These are phyloP conservation scores for Gaeumannomyces sp. DNA, from an alignment of 2,329 filamentous ascomycete genomes.

Conservation along the genomic window DNA sequence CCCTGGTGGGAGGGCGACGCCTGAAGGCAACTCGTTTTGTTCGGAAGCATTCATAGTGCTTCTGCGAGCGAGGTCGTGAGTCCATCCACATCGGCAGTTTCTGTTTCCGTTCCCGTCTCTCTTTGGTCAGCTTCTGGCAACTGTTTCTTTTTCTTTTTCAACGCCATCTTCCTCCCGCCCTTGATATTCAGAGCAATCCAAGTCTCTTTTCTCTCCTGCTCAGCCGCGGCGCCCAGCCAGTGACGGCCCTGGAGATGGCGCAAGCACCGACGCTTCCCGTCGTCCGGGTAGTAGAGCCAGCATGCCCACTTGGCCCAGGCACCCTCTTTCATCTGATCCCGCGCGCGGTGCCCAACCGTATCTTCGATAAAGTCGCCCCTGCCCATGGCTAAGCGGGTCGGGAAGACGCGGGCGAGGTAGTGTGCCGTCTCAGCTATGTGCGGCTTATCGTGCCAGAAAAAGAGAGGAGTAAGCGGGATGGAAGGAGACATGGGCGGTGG, in stretches of 20 bases:
- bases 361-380: constrained; percentile 52
- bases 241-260: constrained; percentile 45
- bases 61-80: background rate
- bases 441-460: constrained; percentile 55
- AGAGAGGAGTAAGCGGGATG: constrained; percentile 46
- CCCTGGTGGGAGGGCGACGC: background rate
- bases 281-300: constrained; percentile 48
- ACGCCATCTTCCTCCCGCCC: constrained; percentile 4
- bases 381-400: constrained; percentile 40
- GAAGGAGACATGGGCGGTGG: constrained; percentile 8
- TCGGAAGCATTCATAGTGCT: background rate
- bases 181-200: constrained; percentile 9
- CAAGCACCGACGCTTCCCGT: constrained; percentile 39
- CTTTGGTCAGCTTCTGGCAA: background rate
- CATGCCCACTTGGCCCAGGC: constrained; percentile 46
- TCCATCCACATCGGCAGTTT: no score
- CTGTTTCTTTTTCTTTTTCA: constrained; percentile 4
- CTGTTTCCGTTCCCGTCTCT: background rate
- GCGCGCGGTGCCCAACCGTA: constrained; percentile 46
- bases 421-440: constrained; percentile 43
- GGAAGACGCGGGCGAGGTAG: constrained; percentile 44
- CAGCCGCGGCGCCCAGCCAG: constrained; percentile 36
- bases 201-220: constrained; percentile 14
- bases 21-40: background rate
- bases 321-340: constrained; percentile 51